These are phyloP conservation scores for Fusarium floridanum DNA, from an alignment of 2,329 filamentous ascomycete species.

Conservation along the genomic window DNA sequence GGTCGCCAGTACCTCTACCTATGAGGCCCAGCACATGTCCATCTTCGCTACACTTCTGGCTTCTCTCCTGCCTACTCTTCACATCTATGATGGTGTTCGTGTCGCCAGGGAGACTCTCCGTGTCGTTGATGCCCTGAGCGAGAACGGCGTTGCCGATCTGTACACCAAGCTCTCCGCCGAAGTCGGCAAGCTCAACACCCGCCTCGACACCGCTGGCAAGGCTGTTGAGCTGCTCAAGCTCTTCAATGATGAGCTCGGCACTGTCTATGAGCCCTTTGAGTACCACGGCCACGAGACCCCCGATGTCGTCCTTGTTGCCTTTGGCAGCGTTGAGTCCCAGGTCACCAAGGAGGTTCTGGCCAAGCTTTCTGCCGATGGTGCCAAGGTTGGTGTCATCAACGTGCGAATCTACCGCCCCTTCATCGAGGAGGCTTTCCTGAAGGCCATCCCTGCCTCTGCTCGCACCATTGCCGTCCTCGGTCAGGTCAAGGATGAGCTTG, in stretches of 20 bases:
- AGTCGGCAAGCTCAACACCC: conserved; percentile 73
- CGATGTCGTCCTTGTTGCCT: conserved; percentile 88
- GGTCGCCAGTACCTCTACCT: conserved; percentile 85
- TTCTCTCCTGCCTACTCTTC: conserved; percentile 82
- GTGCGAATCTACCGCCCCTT: conserved; percentile 96
- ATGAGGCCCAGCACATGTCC: conserved; percentile 96
- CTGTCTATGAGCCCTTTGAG: conserved; percentile 92
- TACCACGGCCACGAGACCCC: conserved; percentile 87
- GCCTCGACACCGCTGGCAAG: conserved; percentile 79
- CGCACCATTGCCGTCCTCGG: conserved; percentile 87
- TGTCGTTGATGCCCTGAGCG: conserved; percentile 84
- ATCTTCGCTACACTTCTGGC: conserved; percentile 88
- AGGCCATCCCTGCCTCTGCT: conserved; percentile 80
- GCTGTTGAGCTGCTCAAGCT: conserved; percentile 77
- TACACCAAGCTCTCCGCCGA: conserved; percentile 77
- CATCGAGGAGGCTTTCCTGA: conserved; percentile 92
- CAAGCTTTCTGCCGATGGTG: conserved; percentile 77
- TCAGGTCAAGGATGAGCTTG: conserved; percentile 81
- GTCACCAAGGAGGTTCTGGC: conserved; percentile 84
- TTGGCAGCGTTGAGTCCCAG: conserved; percentile 92
- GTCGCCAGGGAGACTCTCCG: conserved; percentile 86
- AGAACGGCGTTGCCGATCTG: conserved; percentile 74
- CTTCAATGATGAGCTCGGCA: conserved; percentile 92
- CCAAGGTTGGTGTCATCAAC: conserved; percentile 87
- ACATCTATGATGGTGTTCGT: conserved; percentile 89